Conservation (phyloP, 2,329 filamentous ascomycete genomes). For the Microcera coccophila region DNA sequence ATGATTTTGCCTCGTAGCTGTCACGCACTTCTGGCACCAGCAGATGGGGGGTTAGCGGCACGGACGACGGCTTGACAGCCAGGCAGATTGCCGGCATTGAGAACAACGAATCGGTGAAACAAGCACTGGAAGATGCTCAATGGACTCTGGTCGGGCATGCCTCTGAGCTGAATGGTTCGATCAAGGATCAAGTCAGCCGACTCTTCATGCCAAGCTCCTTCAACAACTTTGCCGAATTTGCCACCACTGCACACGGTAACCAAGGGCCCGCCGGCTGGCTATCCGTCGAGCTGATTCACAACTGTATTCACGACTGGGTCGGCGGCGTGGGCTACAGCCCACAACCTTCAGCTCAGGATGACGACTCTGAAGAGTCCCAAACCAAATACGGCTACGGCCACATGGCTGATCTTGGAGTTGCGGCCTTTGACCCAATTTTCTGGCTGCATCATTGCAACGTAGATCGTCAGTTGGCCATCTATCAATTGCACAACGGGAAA, state of each 20-base stretch:
- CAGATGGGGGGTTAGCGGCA: too few species aligned
- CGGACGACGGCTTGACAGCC: too few species aligned
- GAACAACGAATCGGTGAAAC: too few species aligned
- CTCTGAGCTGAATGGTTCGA: too few species aligned
- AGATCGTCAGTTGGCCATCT: constrained; percentile 8
- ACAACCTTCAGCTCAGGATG: neutral
- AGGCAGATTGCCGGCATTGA: too few species aligned
- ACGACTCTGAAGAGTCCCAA: neutral
- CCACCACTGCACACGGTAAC: constrained; percentile 1
- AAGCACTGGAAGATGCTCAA: too few species aligned
- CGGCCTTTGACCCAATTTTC: constrained; percentile 14
- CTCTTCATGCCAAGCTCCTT: neutral
- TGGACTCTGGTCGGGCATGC: too few species aligned
- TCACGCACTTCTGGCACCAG: too few species aligned
- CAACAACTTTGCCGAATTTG: constrained; percentile 2
- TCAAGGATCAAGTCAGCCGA: constrained; percentile 2
- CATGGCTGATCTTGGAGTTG: constrained; percentile 8
- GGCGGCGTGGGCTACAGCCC: neutral
- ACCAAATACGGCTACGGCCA: constrained; percentile 5
- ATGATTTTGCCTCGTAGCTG: too few species aligned
- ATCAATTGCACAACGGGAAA: neutral
- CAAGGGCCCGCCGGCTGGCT: neutral
- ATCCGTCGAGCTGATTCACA: constrained; percentile 4
- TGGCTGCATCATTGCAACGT: constrained; percentile 15
- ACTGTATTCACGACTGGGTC: constrained; percentile 4